Conservation (phyloP, 331 rosid genomes). For the Pyracantha coccinea region DNA sequence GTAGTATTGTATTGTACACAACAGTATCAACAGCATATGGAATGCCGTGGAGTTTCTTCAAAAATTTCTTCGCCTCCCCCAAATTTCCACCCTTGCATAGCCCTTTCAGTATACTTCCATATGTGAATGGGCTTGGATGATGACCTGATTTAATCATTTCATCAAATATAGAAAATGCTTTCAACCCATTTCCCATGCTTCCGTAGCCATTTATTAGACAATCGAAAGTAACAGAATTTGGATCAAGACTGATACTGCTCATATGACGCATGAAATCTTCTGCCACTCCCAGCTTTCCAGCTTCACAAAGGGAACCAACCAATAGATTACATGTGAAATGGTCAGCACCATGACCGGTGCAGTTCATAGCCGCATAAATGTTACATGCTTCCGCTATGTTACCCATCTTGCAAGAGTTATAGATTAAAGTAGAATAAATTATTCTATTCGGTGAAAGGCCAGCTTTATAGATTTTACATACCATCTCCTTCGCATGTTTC, state of each 20-base stretch:
- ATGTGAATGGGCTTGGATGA: constrained; percentile 55
- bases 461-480: constrained; percentile 54
- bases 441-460: constrained; percentile 43
- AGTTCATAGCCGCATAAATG: constrained; percentile 53
- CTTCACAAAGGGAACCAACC: constrained; percentile 48
- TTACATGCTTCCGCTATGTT: constrained; percentile 48
- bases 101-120: constrained; percentile 56
- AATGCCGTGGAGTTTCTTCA: constrained; percentile 35
- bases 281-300: constrained; percentile 46
- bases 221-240: constrained; percentile 46
- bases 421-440: constrained; percentile 60
- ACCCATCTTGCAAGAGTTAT: constrained; percentile 56
- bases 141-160: constrained; percentile 52
- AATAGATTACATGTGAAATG: constrained; percentile 50
- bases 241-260: constrained; percentile 50
- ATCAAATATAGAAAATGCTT: constrained; percentile 50
- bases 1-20: constrained; percentile 48
- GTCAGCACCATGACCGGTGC: constrained; percentile 33
- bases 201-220: constrained; percentile 55
- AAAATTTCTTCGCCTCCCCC: constrained; percentile 36
- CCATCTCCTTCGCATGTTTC: constrained; percentile 49
- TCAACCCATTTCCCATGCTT: constrained; percentile 44
- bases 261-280: constrained; percentile 63
- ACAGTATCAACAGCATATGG: constrained; percentile 47
- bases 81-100: constrained; percentile 56